Percentiles rank a stretch among this genome's conserved stretches.
Conservation (phyloP, 1,284 basidiomycete genomes). For the Gymnopus androsaceus region DNA sequence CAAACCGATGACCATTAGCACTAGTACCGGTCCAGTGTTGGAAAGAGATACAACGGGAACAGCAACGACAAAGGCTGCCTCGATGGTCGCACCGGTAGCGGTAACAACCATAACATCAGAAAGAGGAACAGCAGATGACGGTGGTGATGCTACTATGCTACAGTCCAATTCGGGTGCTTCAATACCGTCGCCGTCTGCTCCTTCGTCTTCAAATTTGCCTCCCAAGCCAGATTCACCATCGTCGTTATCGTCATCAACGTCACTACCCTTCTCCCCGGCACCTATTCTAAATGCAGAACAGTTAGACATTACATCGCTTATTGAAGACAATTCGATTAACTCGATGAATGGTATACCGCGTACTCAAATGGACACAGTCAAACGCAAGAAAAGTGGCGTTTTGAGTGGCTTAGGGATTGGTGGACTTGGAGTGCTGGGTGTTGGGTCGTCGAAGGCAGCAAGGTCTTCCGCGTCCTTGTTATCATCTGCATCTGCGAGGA, state of each 20-base stretch:
- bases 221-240: too few relatives aligned
- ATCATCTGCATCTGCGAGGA: too few relatives aligned
- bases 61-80: too few relatives aligned
- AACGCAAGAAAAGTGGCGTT: conserved; percentile 1
- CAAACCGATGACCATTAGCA: neutral
- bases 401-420: too few relatives aligned
- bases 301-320: neutral
- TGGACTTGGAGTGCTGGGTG: neutral
- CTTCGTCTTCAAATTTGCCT: neutral
- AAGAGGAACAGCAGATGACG: neutral
- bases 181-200: neutral
- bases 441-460: neutral
- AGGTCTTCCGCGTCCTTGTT: too few relatives aligned
- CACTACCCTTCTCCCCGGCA: neutral
- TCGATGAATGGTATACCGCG: neutral
- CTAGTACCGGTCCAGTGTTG: too few relatives aligned
- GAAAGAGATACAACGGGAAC: too few relatives aligned
- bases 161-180: neutral
- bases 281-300: too few relatives aligned
- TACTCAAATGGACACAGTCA: neutral
- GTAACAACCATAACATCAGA: too few relatives aligned
- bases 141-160: too few relatives aligned
- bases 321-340: neutral
- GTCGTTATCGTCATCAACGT: neutral
- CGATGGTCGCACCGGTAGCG: too few relatives aligned